A percentile compares a stretch with the other conserved stretches of the same genome.
phyloP scores from a whole-genome alignment of 2,329 filamentous ascomycete species.

The Akanthomyces lecanii region DNA sequence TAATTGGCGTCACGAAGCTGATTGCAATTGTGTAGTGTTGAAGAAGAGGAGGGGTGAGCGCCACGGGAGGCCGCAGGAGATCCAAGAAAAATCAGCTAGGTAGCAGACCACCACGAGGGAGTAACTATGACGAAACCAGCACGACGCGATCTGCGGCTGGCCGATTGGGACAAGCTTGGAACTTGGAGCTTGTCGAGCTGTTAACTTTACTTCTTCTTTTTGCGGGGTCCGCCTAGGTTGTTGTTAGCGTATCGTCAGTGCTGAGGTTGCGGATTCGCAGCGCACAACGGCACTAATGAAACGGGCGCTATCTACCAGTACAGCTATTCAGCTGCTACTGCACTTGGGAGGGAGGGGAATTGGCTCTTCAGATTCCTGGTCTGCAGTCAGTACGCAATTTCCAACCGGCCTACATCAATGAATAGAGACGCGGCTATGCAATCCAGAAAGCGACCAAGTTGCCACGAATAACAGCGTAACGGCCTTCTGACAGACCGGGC shows the following conservation, averaged over 20 bases:
- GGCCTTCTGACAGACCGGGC: too few species aligned
- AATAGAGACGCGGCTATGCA: too few species aligned
- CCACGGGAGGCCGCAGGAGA: background rate
- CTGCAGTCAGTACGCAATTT: too few species aligned
- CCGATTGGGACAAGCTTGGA: background rate
- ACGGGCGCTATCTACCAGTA: too few species aligned
- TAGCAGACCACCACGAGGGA: background rate
- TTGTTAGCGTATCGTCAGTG: background rate
- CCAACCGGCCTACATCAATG: too few species aligned
- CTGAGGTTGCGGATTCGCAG: background rate
- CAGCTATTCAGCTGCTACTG: too few species aligned
- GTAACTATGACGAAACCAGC: slow-evolving; percentile 6
- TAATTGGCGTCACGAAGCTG: background rate
- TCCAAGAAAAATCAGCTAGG: background rate
- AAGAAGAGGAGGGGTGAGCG: background rate
- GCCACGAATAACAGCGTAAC: too few species aligned
- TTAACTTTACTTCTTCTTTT: background rate
- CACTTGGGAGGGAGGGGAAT: too few species aligned
- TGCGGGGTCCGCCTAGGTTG: background rate
- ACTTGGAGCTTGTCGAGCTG: background rate
- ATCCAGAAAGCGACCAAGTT: too few species aligned
- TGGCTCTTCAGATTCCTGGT: too few species aligned
- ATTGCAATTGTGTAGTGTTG: background rate
- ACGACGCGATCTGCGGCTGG: background rate
- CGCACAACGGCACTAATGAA: too few species aligned